These are phyloP conservation scores for Solanum infundibuliforme DNA, from an alignment of 257 asterid species.

Conservation along the genomic window DNA sequence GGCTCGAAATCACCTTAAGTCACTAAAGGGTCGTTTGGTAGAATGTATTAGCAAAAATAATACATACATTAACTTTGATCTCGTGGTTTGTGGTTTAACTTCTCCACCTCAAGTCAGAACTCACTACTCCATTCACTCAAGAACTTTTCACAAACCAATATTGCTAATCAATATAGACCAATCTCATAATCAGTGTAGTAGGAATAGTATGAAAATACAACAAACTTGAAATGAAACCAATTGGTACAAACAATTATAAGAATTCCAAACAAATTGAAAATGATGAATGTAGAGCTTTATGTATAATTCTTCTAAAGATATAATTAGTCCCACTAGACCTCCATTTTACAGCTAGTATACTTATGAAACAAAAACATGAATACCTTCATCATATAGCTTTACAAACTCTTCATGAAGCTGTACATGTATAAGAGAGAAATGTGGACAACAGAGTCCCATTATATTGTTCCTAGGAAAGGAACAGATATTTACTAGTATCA, in stretches of 20 bases:
- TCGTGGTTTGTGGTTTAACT: background rate
- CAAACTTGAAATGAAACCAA: background rate
- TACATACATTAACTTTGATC: background rate
- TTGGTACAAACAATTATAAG: background rate
- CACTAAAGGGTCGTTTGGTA: background rate
- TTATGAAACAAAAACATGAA: background rate
- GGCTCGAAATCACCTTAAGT: background rate
- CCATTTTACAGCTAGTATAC: background rate
- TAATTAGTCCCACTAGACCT: background rate
- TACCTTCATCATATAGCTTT: background rate
- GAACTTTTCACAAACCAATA: background rate
- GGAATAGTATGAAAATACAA: background rate
- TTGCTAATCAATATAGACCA: background rate
- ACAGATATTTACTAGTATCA: background rate
- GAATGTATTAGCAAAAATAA: background rate
- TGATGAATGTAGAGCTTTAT: background rate
- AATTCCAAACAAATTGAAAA: background rate
- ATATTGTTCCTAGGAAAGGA: background rate
- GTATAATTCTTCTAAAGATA: background rate
- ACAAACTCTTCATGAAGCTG: constrained; percentile 6
- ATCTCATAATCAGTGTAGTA: background rate
- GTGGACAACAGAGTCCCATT: background rate
- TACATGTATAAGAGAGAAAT: constrained; percentile 9
- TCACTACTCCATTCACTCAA: background rate
- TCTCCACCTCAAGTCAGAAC: background rate